Base-by-base conservation (phyloP, 2,329 filamentous ascomycete species). In the Orbilia oligospora region DNA sequence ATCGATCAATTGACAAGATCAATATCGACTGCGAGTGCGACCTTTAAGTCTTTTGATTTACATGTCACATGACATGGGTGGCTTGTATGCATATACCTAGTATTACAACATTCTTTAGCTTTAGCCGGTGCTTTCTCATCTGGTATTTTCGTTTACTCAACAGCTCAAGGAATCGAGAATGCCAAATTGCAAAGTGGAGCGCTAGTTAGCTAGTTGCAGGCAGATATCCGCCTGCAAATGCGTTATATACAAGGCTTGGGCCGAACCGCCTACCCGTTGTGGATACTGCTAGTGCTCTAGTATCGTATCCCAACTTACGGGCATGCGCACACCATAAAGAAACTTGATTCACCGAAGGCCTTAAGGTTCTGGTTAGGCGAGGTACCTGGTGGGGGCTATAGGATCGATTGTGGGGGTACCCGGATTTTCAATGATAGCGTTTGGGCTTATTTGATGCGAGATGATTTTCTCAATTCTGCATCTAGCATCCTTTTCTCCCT, bases 251-350 rank as follows among this genome's bases (percentile, higher is more conserved):
- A 9, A 56, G 51, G 51, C 51, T 36, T 56, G 51, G 51, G 51
- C 51, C 51, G 51, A 56, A 56, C 51, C 51, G 51, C 27, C 51
- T 33, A 33, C 24, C 51, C 51, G 51, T 16, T 56, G 51, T 56
- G 51, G 51, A 20, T 56, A 33, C 24, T 18, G 10, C 4, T 36
- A 16, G 16, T 9, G 27, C 36, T 56, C 33, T 56, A 36, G 14
- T 10, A 36, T 36, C 20, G 14, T 10, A 36, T 36, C 14, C 33
- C 16, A 9, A 33, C 9, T 18, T 56, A 22, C 18, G 20, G 46
- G 20, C 46, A 49, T 6, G 20, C 18, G 20, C 46, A 49, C 18
- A 10, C 46, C 20, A 10, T 10, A 22, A 10, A 22, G 18, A 36
- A 36, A 1, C 33, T 8, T 12, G 33, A 36, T 36, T 1, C 4